Percentiles rank a stretch among this genome's conserved stretches.
phyloP scores from a whole-genome alignment of 202 grass and related monocot species.

The Musa balbisiana region DNA sequence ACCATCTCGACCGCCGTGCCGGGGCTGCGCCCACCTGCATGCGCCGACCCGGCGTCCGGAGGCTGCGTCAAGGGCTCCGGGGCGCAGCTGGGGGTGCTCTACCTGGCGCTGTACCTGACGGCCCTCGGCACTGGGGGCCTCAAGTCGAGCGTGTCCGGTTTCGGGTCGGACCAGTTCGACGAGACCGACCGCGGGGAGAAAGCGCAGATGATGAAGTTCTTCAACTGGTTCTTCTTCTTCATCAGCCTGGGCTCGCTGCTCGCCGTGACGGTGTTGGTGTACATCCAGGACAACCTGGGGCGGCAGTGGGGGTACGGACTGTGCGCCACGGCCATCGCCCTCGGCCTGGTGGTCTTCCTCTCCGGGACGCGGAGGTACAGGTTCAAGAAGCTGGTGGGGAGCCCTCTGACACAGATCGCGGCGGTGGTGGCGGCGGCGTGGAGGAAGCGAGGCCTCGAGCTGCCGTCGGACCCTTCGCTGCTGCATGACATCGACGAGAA shows the following conservation, averaged over 20 bases:
- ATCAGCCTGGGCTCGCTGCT: conserved; percentile 79
- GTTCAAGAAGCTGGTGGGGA: conserved; percentile 68
- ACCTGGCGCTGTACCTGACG: conserved; percentile 67
- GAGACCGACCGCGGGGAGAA: conserved; percentile 37
- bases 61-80: conserved; percentile 37
- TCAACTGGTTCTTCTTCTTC: conserved; percentile 98
- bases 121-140: conserved; percentile 72
- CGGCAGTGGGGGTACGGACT: conserved; percentile 56
- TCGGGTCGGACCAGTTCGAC: conserved; percentile 90
- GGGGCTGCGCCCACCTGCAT: conserved; percentile 40
- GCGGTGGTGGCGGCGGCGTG: conserved; percentile 55
- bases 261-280: conserved; percentile 74
- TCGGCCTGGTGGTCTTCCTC: conserved; percentile 53
- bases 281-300: conserved; percentile 73
- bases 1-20: conserved; percentile 65
- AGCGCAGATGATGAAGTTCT: conserved; percentile 70
- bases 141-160: conserved; percentile 86
- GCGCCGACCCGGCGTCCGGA: neutral
- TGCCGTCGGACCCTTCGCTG: conserved; percentile 41
- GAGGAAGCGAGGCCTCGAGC: conserved; percentile 39
- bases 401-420: conserved; percentile 72
- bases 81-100: conserved; percentile 48
- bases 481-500: conserved; percentile 49
- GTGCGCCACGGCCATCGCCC: conserved; percentile 40
- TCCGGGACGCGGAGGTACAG: conserved; percentile 58